Evolutionary conservation across 495 filamentous ascomycete species (phyloP), one percentile per base, ranked within the genome.

Genomic region (Penicillium subrubescens): DNA sequence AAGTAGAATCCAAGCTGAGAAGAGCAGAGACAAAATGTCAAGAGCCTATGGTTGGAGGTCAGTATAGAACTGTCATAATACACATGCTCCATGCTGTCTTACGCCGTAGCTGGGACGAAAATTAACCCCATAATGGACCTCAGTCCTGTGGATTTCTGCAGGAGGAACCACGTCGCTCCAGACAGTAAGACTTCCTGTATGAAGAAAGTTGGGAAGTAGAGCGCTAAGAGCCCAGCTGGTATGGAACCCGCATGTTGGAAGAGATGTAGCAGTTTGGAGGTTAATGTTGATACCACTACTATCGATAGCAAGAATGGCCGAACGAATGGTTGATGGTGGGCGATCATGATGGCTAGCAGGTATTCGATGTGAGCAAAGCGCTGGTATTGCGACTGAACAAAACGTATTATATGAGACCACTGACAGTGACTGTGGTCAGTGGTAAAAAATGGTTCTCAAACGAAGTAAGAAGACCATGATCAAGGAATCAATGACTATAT

Each of bases 161-260:
- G 29, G 35, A 69, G 29, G 10, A 57, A 12, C 71, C 71, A 72
- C 10, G 59, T 60, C 3, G 50, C 33, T 15, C 57, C 35, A 35
- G 52, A 67, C 8, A 72, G 53, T 15, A 73, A 17, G 0, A 46
- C 25, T 35, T 73, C 71, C 8, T 65, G 41, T 11, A 72, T 50
- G 63, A 73, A 72, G 33, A 73, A 72, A 0, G 71, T 70, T 21
- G 67, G 64, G 34, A 73, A 65, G 31, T 72, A 73, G 1, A 72
- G 31, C 12, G 60, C 51, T 17, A 73, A 59, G 10, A 35, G 59
- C 12, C 15, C 3, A 12, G 21, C 17, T 11, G 61, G 60, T 23
- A 72, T 46, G 11, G 61, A 67, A 37, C 55, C 41, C 6, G 39
- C 59, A 64, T 73, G 71, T n/a, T 70, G 71, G 31, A 66, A 62